Conservation (phyloP, 495 filamentous ascomycete genomes). For the Penicillium tannophilum region DNA sequence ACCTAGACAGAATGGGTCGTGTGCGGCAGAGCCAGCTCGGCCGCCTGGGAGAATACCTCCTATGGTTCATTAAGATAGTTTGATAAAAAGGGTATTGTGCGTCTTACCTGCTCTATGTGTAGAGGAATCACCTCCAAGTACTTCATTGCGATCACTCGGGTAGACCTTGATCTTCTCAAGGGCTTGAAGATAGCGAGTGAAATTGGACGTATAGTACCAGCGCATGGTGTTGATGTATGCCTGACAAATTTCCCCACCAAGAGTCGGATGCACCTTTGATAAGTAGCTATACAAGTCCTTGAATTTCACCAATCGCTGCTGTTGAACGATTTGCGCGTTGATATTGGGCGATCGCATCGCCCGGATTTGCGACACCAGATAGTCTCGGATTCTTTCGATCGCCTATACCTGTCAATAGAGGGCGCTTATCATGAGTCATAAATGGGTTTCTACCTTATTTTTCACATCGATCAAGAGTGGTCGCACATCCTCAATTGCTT, state of each 20-base stretch:
- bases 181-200: constrained; percentile 81
- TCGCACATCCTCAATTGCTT: constrained; percentile 78
- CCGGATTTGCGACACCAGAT: constrained; percentile 90
- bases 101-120: constrained; percentile 56
- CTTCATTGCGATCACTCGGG: constrained; percentile 78
- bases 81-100: not conserved
- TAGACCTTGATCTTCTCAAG: constrained; percentile 85
- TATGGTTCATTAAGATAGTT: constrained; percentile 18
- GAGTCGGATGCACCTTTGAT: constrained; percentile 69
- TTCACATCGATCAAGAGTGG: constrained; percentile 82
- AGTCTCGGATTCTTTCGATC: constrained; percentile 91
- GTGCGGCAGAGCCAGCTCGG: constrained; percentile 59
- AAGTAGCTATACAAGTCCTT: constrained; percentile 88
- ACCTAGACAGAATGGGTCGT: constrained; percentile 87
- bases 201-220: constrained; percentile 95
- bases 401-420: constrained; percentile 53
- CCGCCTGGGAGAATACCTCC: constrained; percentile 36
- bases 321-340: constrained; percentile 94
- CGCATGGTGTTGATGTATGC: constrained; percentile 98
- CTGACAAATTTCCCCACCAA: constrained; percentile 85
- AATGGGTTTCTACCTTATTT: constrained; percentile 63
- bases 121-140: constrained; percentile 76
- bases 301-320: constrained; percentile 81
- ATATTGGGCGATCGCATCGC: constrained; percentile 90
- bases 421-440: not conserved